These are phyloP conservation scores for Keithomyces neogunnii DNA, from an alignment of 2,329 filamentous ascomycete species.

Conservation along the genomic window DNA sequence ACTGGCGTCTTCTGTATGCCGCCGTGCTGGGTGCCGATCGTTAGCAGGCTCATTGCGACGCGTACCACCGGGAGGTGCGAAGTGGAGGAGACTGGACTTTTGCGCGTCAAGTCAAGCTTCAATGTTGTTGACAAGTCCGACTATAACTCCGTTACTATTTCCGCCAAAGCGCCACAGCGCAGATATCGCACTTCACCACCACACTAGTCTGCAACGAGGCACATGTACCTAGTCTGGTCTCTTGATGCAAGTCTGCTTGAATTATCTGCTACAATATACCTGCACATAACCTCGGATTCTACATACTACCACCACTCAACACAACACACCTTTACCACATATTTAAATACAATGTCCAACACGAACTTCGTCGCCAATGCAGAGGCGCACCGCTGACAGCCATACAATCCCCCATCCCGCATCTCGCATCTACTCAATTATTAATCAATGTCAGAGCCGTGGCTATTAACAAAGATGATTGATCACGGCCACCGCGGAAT, in stretches of 20 bases:
- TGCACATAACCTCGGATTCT: neutral
- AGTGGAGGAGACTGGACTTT: too few species aligned
- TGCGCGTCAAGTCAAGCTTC: too few species aligned
- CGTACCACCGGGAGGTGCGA: too few species aligned
- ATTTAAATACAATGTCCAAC: neutral
- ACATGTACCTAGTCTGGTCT: too few species aligned
- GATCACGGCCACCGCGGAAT: slow-evolving; percentile 11
- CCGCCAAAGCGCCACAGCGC: neutral
- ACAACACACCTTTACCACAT: too few species aligned
- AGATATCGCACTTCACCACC: too few species aligned
- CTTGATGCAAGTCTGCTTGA: too few species aligned
- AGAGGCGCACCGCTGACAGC: neutral
- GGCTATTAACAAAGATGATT: slow-evolving; percentile 14
- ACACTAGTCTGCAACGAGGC: too few species aligned
- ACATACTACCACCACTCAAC: neutral
- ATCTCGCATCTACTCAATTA: slow-evolving; percentile 7
- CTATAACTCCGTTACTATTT: neutral
- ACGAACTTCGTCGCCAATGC: neutral
- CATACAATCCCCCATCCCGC: neutral
- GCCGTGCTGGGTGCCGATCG: too few species aligned
- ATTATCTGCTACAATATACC: neutral
- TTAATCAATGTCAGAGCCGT: slow-evolving; percentile 14
- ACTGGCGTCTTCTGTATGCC: too few species aligned
- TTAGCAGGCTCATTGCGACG: too few species aligned
- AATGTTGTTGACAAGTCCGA: too few species aligned